These are phyloP conservation scores for Leucocoprinus birnbaumii DNA, from an alignment of 768 basidiomycete species.

Conservation along the genomic window DNA sequence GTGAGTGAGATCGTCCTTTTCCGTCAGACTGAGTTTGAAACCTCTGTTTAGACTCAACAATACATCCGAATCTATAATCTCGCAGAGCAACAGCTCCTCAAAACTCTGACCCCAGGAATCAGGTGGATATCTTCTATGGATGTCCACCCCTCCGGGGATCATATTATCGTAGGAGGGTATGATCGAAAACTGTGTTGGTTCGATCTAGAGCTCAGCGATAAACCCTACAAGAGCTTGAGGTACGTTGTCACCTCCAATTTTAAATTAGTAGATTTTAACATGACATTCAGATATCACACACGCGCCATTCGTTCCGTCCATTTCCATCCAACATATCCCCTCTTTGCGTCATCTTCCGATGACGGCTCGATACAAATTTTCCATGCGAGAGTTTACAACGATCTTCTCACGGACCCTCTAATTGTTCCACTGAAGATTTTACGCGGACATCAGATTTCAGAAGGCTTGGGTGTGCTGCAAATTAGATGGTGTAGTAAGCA, in stretches of 20 bases:
- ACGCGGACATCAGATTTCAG: constrained; percentile 81
- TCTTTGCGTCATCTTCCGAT: constrained; percentile 95
- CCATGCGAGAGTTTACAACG: constrained; percentile 92
- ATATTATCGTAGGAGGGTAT: constrained; percentile 96
- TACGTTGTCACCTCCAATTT: constrained; percentile 28
- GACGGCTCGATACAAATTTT: constrained; percentile 97
- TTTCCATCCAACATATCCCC: constrained; percentile 92
- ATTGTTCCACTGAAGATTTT: constrained; percentile 98
- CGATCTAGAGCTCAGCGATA: constrained; percentile 93
- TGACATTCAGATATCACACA: constrained; percentile 73
- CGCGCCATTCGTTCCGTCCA: constrained; percentile 90
- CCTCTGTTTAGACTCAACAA: constrained; percentile 75
- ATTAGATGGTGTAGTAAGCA: constrained; percentile 85
- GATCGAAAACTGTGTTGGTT: constrained; percentile 99
- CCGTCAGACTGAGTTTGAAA: constrained; percentile 12
- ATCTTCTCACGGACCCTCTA: constrained; percentile 94
- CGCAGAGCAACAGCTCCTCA: constrained; percentile 87
- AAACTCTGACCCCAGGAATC: constrained; percentile 92
- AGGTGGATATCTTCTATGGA: constrained; percentile 98
- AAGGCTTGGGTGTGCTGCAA: constrained; percentile 89
- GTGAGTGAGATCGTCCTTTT: constrained; percentile 44
- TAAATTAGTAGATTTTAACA: not conserved
- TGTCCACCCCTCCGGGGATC: constrained; percentile 93
- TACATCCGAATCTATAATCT: constrained; percentile 96
- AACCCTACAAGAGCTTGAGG: constrained; percentile 96